Base-by-base conservation (phyloP, 2,329 filamentous ascomycete genomes). In the Kalaharituber pfeilii region DNA sequence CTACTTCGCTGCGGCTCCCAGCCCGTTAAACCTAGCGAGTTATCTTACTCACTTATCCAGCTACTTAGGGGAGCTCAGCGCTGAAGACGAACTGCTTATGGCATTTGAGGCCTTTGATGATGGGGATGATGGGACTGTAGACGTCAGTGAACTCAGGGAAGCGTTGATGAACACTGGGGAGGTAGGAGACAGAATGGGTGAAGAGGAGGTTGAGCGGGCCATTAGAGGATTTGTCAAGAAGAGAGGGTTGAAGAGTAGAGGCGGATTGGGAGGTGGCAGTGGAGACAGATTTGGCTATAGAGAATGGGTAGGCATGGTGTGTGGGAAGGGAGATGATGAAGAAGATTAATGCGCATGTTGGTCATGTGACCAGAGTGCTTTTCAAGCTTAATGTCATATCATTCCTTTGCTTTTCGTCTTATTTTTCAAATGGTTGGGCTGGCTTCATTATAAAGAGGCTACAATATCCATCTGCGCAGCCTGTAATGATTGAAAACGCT, bases 101-200 rank as follows among this genome's bases (percentile, higher is more conserved):
- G 91, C 91, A 0, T 89, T 98, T 62, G 86, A 86, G 1, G 91
- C 91, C 0, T 96, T 96, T 66, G 91, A 98, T 65, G 85, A 94
- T 58, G 87, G 94, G 59, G 91, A 98, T 66, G 91, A 84, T 63
- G 91, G 91, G 2, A 87, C 95, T 68, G 80, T 96, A 36, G 87
- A 96, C 65, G 71, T 94, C 20, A 76, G 72, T 0, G 86, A 94
- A 67, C 70, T 98, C 58, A 79, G 84, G 47, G 85, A 91, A 62
- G 86, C 89, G 0, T 68, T 98, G 45, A 69, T 95, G 39, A 78
- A 87, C 60, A 94, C 87, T 0, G 79, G 80, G 0, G 74, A 73
- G 67, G 72, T 71, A 36, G 79, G 80, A 0, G 74, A 73, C 66
- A 72, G 71, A 36, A 68, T 93, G 59, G 82, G 78, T 0, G 77